phyloP scores from a whole-genome alignment of 306 rosid genomes.

The Alnus rubra region DNA sequence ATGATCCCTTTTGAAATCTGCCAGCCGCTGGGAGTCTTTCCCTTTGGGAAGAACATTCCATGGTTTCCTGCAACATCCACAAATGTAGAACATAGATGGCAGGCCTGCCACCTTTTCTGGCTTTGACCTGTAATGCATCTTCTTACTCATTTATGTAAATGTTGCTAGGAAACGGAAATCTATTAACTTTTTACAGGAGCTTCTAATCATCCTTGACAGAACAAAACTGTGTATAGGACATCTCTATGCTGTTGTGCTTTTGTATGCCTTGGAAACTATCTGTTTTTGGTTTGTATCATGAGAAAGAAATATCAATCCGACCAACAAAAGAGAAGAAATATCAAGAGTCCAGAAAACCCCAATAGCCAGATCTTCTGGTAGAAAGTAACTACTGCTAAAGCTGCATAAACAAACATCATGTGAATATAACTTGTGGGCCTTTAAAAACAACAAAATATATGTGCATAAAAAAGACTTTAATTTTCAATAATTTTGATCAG shows the following conservation, averaged over 20 bases:
- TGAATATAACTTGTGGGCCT: neutral
- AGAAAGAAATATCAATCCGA: slow-evolving; percentile 23
- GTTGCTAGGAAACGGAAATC: slow-evolving; percentile 29
- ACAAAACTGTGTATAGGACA: slow-evolving; percentile 47
- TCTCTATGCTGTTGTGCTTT: slow-evolving; percentile 33
- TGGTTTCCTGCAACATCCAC: slow-evolving; percentile 33
- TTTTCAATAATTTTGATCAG: slow-evolving; percentile 5
- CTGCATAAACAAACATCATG: slow-evolving; percentile 40
- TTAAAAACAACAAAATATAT: neutral
- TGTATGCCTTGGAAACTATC: slow-evolving; percentile 40
- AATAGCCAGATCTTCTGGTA: slow-evolving; percentile 36
- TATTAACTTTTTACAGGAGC: slow-evolving; percentile 28
- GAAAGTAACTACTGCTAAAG: slow-evolving; percentile 41
- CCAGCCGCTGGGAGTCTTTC: slow-evolving; percentile 34
- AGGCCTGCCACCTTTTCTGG: slow-evolving; percentile 77
- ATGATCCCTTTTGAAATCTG: slow-evolving; percentile 47
- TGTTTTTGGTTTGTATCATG: slow-evolving; percentile 20
- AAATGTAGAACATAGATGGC: slow-evolving; percentile 30
- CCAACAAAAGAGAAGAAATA: slow-evolving; percentile 32
- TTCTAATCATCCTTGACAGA: slow-evolving; percentile 34
- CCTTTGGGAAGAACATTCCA: slow-evolving; percentile 39
- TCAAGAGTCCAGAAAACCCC: slow-evolving; percentile 36
- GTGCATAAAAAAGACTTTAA: slow-evolving; percentile 13
- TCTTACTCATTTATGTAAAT: slow-evolving; percentile 26
- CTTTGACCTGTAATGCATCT: slow-evolving; percentile 61